Conservation (phyloP, 2,329 filamentous ascomycete genomes). For the Apiospora saccharicola region DNA sequence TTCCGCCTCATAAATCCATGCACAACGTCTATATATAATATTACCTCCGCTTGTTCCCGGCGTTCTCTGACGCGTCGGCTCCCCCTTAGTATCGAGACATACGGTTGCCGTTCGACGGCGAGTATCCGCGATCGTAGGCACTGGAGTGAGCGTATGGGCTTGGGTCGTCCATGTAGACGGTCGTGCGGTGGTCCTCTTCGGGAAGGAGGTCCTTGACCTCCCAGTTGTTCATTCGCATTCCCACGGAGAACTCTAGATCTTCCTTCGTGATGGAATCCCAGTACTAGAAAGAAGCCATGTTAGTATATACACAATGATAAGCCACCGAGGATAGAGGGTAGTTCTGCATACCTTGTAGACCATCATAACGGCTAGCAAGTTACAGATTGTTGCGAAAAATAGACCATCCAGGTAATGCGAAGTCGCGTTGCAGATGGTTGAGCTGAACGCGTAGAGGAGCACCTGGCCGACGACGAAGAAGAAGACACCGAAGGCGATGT, state of each 20-base stretch:
- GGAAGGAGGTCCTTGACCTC: conserved; percentile 91
- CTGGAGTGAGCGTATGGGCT: conserved; percentile 57
- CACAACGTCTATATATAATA: not conserved
- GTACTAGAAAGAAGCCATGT: conserved; percentile 66
- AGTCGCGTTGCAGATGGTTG: conserved; percentile 81
- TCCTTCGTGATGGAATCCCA: conserved; percentile 99
- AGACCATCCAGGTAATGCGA: conserved; percentile 94
- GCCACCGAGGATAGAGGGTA: not conserved
- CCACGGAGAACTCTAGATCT: conserved; percentile 97
- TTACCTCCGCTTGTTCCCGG: not conserved
- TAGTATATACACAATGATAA: conserved; percentile 22
- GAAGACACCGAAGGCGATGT: conserved; percentile 88
- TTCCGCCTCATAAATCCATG: conserved; percentile 14
- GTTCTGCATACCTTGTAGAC: conserved; percentile 81
- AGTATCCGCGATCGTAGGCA: conserved; percentile 58
- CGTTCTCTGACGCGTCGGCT: no score
- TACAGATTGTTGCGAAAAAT: conserved; percentile 94
- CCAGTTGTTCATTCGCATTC: conserved; percentile 95
- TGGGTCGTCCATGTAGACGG: conserved; percentile 77
- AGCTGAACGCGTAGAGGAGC: conserved; percentile 88
- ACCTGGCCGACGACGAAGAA: conserved; percentile 95
- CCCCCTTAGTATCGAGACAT: conserved; percentile 42
- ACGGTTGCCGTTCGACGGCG: conserved; percentile 45
- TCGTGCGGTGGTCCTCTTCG: conserved; percentile 79
- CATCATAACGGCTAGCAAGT: conserved; percentile 98